A percentile compares a stretch with the other conserved stretches of the same genome.
These are phyloP conservation scores for Rutstroemia sp. DNA, from an alignment of 2,329 filamentous ascomycete genomes.

Conservation along the genomic window DNA sequence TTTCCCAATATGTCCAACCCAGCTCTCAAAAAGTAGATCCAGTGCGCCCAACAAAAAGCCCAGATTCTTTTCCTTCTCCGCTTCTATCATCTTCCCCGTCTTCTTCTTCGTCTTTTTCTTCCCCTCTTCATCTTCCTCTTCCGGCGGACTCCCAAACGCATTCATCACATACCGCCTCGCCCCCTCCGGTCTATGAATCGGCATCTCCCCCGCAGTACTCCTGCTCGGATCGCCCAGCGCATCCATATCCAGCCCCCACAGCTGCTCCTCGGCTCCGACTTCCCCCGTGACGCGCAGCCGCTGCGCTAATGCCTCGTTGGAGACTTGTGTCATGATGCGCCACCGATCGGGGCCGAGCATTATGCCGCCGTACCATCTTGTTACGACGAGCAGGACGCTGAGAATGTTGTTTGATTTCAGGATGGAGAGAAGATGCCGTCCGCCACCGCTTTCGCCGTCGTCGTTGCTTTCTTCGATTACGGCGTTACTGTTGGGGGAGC, in stretches of 20 bases:
- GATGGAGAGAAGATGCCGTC: slow-evolving; percentile 47
- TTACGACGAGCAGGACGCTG: slow-evolving; percentile 50
- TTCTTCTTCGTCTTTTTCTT: slow-evolving; percentile 40
- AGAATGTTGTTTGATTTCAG: slow-evolving; percentile 44
- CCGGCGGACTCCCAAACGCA: slow-evolving; percentile 44
- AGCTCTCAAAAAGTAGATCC: slow-evolving; percentile 65
- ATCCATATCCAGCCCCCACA: slow-evolving; percentile 54
- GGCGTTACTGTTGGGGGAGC: slow-evolving; percentile 10
- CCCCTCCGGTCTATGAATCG: slow-evolving; percentile 66
- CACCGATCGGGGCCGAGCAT: slow-evolving; percentile 56
- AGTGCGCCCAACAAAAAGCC: slow-evolving; percentile 63
- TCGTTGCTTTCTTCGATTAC: slow-evolving; percentile 33
- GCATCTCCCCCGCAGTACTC: slow-evolving; percentile 42
- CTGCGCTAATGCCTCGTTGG: slow-evolving; percentile 47
- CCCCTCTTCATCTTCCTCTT: slow-evolving; percentile 18
- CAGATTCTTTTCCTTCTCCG: slow-evolving; percentile 63
- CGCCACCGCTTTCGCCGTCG: slow-evolving; percentile 54
- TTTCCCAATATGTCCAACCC: slow-evolving; percentile 54
- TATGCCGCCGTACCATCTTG: slow-evolving; percentile 55
- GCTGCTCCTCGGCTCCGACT: slow-evolving; percentile 41
- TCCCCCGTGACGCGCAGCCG: slow-evolving; percentile 37
- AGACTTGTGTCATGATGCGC: slow-evolving; percentile 52
- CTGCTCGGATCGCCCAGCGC: slow-evolving; percentile 31
- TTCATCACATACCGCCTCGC: slow-evolving; percentile 53
- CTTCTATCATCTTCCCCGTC: slow-evolving; percentile 42